Conservation (phyloP, 805 yeast species). For the Yamadazyma phyllophila region DNA sequence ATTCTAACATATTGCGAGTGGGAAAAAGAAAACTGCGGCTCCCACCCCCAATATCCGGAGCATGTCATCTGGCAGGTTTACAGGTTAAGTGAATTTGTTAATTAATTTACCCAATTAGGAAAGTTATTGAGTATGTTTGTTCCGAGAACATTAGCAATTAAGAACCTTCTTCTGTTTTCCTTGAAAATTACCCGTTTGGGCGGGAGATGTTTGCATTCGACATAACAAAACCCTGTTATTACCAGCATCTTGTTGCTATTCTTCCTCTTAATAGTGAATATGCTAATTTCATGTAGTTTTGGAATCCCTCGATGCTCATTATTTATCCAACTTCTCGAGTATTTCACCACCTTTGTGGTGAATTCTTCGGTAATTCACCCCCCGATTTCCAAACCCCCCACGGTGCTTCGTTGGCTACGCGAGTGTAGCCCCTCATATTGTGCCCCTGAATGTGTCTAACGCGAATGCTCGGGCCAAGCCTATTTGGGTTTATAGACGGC, state of each 20-base stretch:
- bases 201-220: neutral
- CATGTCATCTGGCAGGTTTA: slow-evolving; percentile 1
- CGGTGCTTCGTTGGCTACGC: too few species aligned
- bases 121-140: neutral
- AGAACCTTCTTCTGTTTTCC: neutral
- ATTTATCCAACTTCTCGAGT: too few species aligned
- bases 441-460: too few species aligned
- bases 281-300: neutral
- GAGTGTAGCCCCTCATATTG: too few species aligned
- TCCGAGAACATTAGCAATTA: neutral
- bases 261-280: neutral
- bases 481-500: neutral
- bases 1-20: neutral
- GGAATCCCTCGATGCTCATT: neutral
- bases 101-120: slow-evolving; percentile 9
- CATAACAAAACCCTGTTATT: neutral
- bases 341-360: too few species aligned
- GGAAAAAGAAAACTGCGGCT: slow-evolving; percentile 4
- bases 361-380: too few species aligned
- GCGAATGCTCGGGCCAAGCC: too few species aligned
- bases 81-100: slow-evolving; percentile 6
- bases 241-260: neutral
- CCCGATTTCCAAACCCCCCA: too few species aligned
- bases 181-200: neutral
- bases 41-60: neutral